Conservation (phyloP, 805 yeast genomes). For the Metschnikowia shivogae region DNA sequence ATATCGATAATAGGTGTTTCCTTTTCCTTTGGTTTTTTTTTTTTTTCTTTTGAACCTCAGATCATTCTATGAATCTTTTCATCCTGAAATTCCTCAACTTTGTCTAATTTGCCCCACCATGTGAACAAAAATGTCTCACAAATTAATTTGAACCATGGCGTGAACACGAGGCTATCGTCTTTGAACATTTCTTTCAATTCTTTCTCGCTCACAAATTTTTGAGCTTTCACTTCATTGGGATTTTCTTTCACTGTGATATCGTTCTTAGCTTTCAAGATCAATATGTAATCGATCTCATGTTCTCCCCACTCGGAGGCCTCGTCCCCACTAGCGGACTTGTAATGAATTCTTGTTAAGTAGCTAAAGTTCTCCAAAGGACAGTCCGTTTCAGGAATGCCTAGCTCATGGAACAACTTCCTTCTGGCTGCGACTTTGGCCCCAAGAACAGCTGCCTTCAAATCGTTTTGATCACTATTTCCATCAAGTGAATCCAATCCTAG, state of each 20-base stretch:
- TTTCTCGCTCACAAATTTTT: slow-evolving; percentile 62
- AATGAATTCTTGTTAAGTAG: slow-evolving; percentile 90
- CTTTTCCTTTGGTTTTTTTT: neutral
- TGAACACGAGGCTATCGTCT: slow-evolving; percentile 64
- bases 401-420: slow-evolving; percentile 87
- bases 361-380: slow-evolving; percentile 66
- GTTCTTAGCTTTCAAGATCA: slow-evolving; percentile 61
- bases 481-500: slow-evolving; percentile 46
- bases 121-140: slow-evolving; percentile 85
- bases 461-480: slow-evolving; percentile 18
- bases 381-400: slow-evolving; percentile 69
- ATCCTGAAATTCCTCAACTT: slow-evolving; percentile 48
- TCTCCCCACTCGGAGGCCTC: slow-evolving; percentile 80
- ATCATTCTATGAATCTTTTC: slow-evolving; percentile 49
- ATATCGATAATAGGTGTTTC: too few species aligned
- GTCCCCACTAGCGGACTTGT: slow-evolving; percentile 75
- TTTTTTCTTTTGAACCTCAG: slow-evolving; percentile 13
- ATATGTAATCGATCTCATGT: slow-evolving; percentile 93
- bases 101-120: slow-evolving; percentile 86
- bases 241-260: slow-evolving; percentile 60
- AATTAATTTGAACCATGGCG: slow-evolving; percentile 98
- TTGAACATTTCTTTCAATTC: slow-evolving; percentile 74
- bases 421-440: slow-evolving; percentile 90
- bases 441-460: slow-evolving; percentile 54
- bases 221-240: slow-evolving; percentile 71